Evolutionary conservation across 2,329 filamentous ascomycete species (phyloP).

Genomic region (Cercospora zeina): DNA sequence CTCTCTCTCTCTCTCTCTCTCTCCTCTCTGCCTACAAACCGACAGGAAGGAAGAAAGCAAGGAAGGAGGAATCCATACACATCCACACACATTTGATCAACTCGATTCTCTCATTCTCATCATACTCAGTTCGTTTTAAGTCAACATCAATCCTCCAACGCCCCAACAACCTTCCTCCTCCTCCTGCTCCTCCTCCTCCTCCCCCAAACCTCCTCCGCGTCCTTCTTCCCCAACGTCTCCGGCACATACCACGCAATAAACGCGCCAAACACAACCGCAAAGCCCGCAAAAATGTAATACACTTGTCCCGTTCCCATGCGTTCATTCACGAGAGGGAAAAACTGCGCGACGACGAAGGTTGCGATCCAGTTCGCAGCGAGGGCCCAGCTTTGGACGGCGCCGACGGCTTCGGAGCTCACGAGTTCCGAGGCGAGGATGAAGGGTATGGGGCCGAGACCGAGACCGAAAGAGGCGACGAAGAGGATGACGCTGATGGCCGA

Average conservation of each 20-base stretch:
- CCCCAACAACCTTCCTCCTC: slow-evolving; percentile 39
- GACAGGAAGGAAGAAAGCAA: too few relatives aligned
- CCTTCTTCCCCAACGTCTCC: slow-evolving; percentile 82
- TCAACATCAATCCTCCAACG: slow-evolving; percentile 25
- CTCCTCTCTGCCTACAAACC: too few relatives aligned
- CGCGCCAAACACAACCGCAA: slow-evolving; percentile 66
- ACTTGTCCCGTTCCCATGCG: slow-evolving; percentile 78
- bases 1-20: too few relatives aligned
- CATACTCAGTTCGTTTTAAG: too few relatives aligned
- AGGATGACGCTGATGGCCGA: slow-evolving; percentile 78
- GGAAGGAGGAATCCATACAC: too few relatives aligned
- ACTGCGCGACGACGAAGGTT: slow-evolving; percentile 90
- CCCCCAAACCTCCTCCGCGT: slow-evolving; percentile 89
- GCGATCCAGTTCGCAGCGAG: slow-evolving; percentile 85
- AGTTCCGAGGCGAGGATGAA: slow-evolving; percentile 93
- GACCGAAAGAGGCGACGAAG: slow-evolving; percentile 86
- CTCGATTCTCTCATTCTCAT: too few relatives aligned
- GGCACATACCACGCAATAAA: slow-evolving; percentile 75
- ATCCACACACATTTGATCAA: too few relatives aligned
- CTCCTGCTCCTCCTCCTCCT: slow-evolving; percentile 59
- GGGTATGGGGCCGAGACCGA: slow-evolving; percentile 88
- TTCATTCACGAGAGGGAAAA: slow-evolving; percentile 85
- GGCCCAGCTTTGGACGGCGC: slow-evolving; percentile 85
- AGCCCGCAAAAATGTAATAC: slow-evolving; percentile 84
- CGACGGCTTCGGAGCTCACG: slow-evolving; percentile 85